Conservation (phyloP, 148 eudicot species). For the Silene uniflora region DNA sequence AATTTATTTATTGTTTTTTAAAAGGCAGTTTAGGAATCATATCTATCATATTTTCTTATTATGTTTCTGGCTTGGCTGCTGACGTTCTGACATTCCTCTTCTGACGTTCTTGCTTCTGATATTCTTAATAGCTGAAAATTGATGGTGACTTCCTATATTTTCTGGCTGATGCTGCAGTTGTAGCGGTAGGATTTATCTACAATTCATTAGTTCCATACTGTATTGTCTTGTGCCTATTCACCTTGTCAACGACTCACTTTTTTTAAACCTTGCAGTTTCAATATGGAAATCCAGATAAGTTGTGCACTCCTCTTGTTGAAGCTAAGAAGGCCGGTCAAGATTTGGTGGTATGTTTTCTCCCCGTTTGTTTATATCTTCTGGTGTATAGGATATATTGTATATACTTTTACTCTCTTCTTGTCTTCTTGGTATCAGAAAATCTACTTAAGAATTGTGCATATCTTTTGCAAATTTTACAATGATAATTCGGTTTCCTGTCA, state of each 20-base stretch:
- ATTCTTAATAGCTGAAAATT: constrained; percentile 58
- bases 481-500: not conserved
- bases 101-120: constrained; percentile 1
- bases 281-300: constrained; percentile 87
- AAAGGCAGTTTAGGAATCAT: not conserved
- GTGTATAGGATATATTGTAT: not conserved
- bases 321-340: constrained; percentile 77
- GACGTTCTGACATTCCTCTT: not conserved
- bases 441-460: not conserved
- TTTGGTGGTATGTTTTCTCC: constrained; percentile 67
- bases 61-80: too few relatives aligned
- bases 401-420: not conserved
- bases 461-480: not conserved
- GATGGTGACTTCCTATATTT: constrained; percentile 95
- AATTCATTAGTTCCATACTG: not conserved
- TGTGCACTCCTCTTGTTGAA: constrained; percentile 73
- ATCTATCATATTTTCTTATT: not conserved
- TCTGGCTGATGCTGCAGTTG: constrained; percentile 95
- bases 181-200: constrained; percentile 51
- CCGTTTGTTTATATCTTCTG: not conserved
- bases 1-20: not conserved
- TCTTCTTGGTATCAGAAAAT: not conserved
- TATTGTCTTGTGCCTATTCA: constrained; percentile 12
- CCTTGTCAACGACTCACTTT: constrained; percentile 10
- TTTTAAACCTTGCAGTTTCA: constrained; percentile 57